Conservation (phyloP, 108 stramenopile genomes). For the Cyclotella sp. region DNA sequence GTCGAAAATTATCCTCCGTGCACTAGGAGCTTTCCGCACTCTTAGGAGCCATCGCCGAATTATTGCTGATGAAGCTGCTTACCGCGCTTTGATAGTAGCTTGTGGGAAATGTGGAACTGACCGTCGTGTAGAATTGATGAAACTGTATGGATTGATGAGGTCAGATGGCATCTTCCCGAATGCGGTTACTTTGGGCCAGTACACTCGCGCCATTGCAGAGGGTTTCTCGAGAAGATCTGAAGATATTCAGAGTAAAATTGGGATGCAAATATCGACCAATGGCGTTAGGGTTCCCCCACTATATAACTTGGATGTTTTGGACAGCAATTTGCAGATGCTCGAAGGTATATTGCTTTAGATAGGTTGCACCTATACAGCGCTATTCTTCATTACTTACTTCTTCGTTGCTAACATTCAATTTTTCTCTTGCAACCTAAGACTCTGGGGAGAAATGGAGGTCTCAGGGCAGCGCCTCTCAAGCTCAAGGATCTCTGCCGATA, state of each 20-base stretch:
- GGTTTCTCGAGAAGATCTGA: conserved; percentile 77
- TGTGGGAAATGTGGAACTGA: conserved; percentile 81
- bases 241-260: conserved; percentile 32
- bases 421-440: conserved; percentile 47
- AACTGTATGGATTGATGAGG: conserved; percentile 79
- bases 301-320: conserved; percentile 57
- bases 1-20: conserved; percentile 73
- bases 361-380: background rate
- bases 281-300: conserved; percentile 1
- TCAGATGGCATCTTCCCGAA: conserved; percentile 85
- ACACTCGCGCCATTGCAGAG: conserved; percentile 87
- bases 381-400: too few relatives aligned
- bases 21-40: conserved; percentile 80
- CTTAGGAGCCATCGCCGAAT: conserved; percentile 77
- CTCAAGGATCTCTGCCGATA: background rate
- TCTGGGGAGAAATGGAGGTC: conserved; percentile 76
- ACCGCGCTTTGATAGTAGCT: conserved; percentile 83
- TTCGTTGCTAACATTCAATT: background rate
- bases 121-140: conserved; percentile 75
- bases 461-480: conserved; percentile 14
- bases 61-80: conserved; percentile 88
- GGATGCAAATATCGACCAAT: conserved; percentile 37
- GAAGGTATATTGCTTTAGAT: conserved; percentile 1
- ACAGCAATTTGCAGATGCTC: conserved; percentile 51
- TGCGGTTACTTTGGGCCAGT: conserved; percentile 89